Evolutionary conservation across 116 monocot genomes (phyloP).

Genomic region (Cymodocea nodosa): DNA sequence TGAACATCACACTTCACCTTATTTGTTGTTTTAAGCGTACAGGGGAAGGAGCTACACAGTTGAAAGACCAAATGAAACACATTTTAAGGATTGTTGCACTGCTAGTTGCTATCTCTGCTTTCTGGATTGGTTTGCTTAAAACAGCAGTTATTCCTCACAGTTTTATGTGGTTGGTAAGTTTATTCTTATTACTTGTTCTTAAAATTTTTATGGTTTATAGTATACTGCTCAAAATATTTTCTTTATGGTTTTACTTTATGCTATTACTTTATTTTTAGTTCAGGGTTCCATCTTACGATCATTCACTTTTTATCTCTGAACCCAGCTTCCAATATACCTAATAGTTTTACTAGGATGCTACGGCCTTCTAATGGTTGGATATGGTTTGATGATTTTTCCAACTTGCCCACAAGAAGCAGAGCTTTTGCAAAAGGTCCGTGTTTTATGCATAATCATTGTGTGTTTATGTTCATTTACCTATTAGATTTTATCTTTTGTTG

Average conservation of each 20-base stretch:
- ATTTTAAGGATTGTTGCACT: conserved; percentile 61
- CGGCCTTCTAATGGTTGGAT: conserved; percentile 89
- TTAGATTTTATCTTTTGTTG: no score
- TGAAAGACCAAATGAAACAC: conserved; percentile 51
- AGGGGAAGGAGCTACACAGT: not conserved
- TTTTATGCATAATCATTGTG: not conserved
- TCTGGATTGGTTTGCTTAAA: conserved; percentile 56
- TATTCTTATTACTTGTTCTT: conserved; percentile 1
- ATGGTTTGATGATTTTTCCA: conserved; percentile 84
- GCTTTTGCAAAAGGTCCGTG: conserved; percentile 60
- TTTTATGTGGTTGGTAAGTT: conserved; percentile 80
- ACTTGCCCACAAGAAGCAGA: conserved; percentile 85
- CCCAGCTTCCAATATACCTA: conserved; percentile 76
- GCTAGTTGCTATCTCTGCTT: conserved; percentile 38
- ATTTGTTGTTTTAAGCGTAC: not conserved
- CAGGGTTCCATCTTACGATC: not conserved
- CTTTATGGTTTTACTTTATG: no score
- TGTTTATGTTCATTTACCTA: no score
- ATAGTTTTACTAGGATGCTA: conserved; percentile 74
- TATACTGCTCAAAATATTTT: not conserved
- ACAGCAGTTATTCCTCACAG: conserved; percentile 52
- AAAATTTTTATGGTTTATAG: not conserved
- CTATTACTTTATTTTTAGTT: not conserved
- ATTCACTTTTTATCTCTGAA: not conserved
- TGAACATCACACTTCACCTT: not conserved